Evolutionary conservation across 2,329 filamentous ascomycete species (phyloP), one percentile per base, ranked within the genome.

Genomic region (Cladophialophora yegresii): DNA sequence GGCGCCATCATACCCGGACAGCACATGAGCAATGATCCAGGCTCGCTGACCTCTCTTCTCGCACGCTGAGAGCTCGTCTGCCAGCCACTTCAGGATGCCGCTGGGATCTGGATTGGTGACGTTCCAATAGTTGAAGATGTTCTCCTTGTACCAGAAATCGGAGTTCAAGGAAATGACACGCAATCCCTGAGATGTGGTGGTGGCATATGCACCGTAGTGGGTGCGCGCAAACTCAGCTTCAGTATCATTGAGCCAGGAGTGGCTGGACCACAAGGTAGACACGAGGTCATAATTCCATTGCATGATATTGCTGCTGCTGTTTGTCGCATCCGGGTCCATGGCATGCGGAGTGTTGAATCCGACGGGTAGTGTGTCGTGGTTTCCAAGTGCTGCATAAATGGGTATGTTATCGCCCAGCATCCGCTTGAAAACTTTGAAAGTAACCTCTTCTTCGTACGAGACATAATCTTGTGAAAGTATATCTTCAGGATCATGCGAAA

Each of bases 11-110:
- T 71, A 73, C 12, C 72, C 71, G 0, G 69, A 59, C 5, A 69
- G 63, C 6, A 73, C 71, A 56, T 73, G 71, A 4, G 67, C 69
- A 23, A 73, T 73, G 20, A 73, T 69, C 72, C 72, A 73, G 22
- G 71, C 71, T 20, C 70, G 59, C 55, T 72, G 69, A 26, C 67
- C 64, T 4, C 61, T 57, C 47, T 67, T 69, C 54, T 73, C 71
- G 53, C 71, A 71, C 10, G 65, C 67, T 43, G 68, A 67, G 2
- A 73, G 68, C 49, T 73, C 71, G 23, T 71, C 61, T 16, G 67
- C 65, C 16, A 73, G 58, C 58, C 69, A 72, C 10, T 58, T 67
- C 9, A 73, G 63, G 12, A 69, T 67, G 2, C 72, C 71, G 26
- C 63, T 67, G 3, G 60, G 60, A 45, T 73, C 72, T 2, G 71